Base-by-base conservation (phyloP, 805 yeast genomes). In the Naumovozyma dairenensis region DNA sequence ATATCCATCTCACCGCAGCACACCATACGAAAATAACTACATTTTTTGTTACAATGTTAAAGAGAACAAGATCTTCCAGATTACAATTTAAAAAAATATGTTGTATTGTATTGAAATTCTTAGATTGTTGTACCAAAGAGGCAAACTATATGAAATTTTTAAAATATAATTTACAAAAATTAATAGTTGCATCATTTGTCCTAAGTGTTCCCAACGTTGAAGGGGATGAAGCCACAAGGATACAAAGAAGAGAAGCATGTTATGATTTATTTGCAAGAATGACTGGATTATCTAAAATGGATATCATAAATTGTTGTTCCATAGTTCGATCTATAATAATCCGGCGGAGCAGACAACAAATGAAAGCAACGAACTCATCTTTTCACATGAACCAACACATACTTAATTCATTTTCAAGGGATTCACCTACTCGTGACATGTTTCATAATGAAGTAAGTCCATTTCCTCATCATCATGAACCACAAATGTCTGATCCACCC, bases 31-130 rank as follows among this genome's bases (percentile, higher is more conserved):
- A 36, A 16, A 35, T 37, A n/a, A 20, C 32, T 6, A 21, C 12
- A 14, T 41, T 51, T 27, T 26, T 44, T 20, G 48, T 45, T 27
- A 41, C 31, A 4, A 19, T 51, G 15, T 18, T 49, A 21, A 34
- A 21, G 8, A 42, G 58, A 30, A 40, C 49, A 3, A 37, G 28
- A 9, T 36, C 49, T 1, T 31, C 51, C 2, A 28, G 35, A 21
- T 21, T 32, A 22, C 54, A 49, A 25, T 51, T 51, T 28, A 51
- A 51, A 29, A 46, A 42, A 19, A 42, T 46, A 4, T 49, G 56
- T 35, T 46, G 49, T 29, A 43, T 51, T 22, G 31, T 43, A 3
- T 32, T 45, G 16, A 51, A 49, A 31, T 49, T 51, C 35, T 29
- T 49, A 12, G 44, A 43, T 12, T 35, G 43, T 29, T 48, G 55